Evolutionary conservation across 495 filamentous ascomycete genomes (phyloP).

Genomic region (Neurospora sp.): DNA sequence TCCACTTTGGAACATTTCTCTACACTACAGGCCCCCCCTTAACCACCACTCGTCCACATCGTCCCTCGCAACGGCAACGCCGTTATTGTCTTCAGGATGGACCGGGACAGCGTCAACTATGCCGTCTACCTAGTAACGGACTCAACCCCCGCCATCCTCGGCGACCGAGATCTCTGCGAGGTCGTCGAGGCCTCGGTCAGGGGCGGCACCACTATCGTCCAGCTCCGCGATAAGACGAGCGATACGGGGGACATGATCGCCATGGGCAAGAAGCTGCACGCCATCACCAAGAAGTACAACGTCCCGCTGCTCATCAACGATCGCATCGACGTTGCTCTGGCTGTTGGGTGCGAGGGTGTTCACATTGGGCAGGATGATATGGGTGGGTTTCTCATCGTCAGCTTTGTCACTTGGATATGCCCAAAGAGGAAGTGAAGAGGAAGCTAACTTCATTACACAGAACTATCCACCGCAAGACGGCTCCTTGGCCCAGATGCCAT

Average conservation of each 20-base stretch:
- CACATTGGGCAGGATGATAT: slow-evolving; percentile 95
- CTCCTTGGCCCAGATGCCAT: slow-evolving; percentile 61
- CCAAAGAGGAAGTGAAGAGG: too few species aligned
- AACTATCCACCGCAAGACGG: slow-evolving; percentile 53
- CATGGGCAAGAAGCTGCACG: slow-evolving; percentile 61
- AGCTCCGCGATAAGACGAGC: slow-evolving; percentile 81
- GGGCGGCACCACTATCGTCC: slow-evolving; percentile 81
- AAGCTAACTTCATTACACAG: slow-evolving; percentile 19
- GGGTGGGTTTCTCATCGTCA: slow-evolving; percentile 36
- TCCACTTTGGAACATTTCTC: too few species aligned
- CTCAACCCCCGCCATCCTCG: slow-evolving; percentile 71
- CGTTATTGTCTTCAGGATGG: slow-evolving; percentile 13
- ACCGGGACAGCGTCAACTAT: slow-evolving; percentile 29
- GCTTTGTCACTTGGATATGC: neutral
- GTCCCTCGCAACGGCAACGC: neutral
- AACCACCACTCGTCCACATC: neutral
- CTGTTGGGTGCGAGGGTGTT: slow-evolving; percentile 77
- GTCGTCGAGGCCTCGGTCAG: slow-evolving; percentile 69
- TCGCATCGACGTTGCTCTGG: slow-evolving; percentile 84
- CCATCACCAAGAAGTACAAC: slow-evolving; percentile 51
- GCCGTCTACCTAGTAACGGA: slow-evolving; percentile 88
- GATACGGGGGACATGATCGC: slow-evolving; percentile 63
- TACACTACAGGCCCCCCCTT: neutral
- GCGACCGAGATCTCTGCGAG: slow-evolving; percentile 52
- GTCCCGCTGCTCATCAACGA: slow-evolving; percentile 93